A percentile compares a stretch with the other conserved stretches of the same genome.
Conservation (phyloP, 2,329 filamentous ascomycete species). For the Bipolaris cookei region DNA sequence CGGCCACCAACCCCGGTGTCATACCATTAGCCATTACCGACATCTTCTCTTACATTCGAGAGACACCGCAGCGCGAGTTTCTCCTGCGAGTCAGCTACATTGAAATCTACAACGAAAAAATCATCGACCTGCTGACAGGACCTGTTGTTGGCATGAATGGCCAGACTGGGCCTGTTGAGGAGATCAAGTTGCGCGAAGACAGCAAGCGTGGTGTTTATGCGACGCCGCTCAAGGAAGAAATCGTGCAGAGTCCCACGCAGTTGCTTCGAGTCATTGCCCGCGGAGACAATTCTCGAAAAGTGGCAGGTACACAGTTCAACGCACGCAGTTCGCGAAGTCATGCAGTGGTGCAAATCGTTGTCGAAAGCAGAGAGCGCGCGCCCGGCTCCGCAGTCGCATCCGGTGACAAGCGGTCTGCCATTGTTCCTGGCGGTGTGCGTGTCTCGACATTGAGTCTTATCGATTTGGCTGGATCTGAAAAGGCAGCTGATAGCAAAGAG, state of each 20-base stretch:
- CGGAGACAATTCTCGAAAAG: slow-evolving; percentile 87
- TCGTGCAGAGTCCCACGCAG: slow-evolving; percentile 97
- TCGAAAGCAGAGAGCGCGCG: slow-evolving; percentile 89
- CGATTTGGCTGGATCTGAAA: slow-evolving; percentile 94
- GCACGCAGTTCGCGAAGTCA: slow-evolving; percentile 95
- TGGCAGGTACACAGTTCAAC: slow-evolving; percentile 96
- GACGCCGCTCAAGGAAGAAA: slow-evolving; percentile 94
- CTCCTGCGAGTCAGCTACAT: slow-evolving; percentile 94
- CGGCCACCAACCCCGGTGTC: slow-evolving; percentile 90
- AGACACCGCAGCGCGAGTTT: slow-evolving; percentile 94
- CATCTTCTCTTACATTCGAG: slow-evolving; percentile 98
- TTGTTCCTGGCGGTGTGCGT: slow-evolving; percentile 80
- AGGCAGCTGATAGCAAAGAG: slow-evolving; percentile 94
- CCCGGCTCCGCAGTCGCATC: slow-evolving; percentile 55
- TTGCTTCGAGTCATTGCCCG: slow-evolving; percentile 91
- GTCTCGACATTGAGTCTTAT: slow-evolving; percentile 96
- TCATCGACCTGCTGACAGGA: slow-evolving; percentile 88
- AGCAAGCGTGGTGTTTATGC: slow-evolving; percentile 96
- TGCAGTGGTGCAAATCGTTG: slow-evolving; percentile 97
- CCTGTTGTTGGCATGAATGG: slow-evolving; percentile 63
- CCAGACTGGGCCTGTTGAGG: slow-evolving; percentile 68
- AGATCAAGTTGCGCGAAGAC: slow-evolving; percentile 97
- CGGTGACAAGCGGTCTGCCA: slow-evolving; percentile 50
- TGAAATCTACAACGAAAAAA: slow-evolving; percentile 98
- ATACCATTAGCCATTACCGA: slow-evolving; percentile 97